phyloP scores from a whole-genome alignment of 164 flowering plant genomes.

The Nelumbo lutea region DNA sequence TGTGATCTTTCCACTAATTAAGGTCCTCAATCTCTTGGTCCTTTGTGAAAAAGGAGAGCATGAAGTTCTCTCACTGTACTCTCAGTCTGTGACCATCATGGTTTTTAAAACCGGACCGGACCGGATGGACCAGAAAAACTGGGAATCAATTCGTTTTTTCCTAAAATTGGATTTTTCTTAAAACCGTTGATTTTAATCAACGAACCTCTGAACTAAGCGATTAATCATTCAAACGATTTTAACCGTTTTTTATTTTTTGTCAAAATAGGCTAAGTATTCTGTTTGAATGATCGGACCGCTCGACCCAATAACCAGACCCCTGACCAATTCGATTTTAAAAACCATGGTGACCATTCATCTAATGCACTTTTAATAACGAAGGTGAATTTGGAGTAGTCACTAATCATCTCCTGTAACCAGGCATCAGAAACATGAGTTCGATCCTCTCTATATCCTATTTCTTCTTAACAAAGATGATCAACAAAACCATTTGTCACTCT shows the following conservation, averaged over 20 bases:
- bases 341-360: slow-evolving; percentile 21
- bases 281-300: too few species aligned
- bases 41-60: slow-evolving; percentile 30
- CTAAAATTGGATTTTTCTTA: too few species aligned
- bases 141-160: too few species aligned
- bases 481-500: slow-evolving; percentile 17
- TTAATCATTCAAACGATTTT: too few species aligned
- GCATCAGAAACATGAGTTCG: slow-evolving; percentile 7
- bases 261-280: too few species aligned
- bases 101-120: too few species aligned
- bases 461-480: slow-evolving; percentile 19
- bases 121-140: too few species aligned
- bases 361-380: slow-evolving; percentile 25
- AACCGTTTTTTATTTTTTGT: too few species aligned
- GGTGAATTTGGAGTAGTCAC: slow-evolving; percentile 40
- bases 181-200: too few species aligned
- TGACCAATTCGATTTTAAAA: too few species aligned
- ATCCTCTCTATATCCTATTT: slow-evolving; percentile 17
- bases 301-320: too few species aligned
- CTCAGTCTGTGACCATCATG: slow-evolving; percentile 27
- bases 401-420: slow-evolving; percentile 35
- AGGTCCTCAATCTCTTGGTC: slow-evolving; percentile 67
- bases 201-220: too few species aligned
- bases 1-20: slow-evolving; percentile 27
- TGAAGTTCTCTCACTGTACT: slow-evolving; percentile 48